Conservation (phyloP, 2,329 filamentous ascomycete species). For the Fusarium vanettenii region DNA sequence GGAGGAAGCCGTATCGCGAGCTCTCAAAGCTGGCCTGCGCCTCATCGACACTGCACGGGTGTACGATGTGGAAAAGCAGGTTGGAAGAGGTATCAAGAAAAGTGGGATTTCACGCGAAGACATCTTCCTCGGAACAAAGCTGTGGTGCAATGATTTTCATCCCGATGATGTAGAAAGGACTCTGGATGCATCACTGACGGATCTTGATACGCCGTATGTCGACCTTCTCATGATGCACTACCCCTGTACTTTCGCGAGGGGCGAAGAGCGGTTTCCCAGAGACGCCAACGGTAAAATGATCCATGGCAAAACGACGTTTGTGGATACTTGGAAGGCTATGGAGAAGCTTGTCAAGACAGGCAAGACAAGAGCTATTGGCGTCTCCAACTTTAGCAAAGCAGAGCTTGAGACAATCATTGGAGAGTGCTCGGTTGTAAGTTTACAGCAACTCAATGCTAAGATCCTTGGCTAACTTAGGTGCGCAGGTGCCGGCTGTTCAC, state of each 20-base stretch:
- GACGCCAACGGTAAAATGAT: conserved; percentile 22
- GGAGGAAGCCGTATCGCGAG: conserved; percentile 39
- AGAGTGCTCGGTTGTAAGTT: neutral
- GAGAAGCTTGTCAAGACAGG: conserved; percentile 39
- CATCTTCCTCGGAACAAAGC: neutral
- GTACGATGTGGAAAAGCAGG: conserved; percentile 30
- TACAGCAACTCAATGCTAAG: too few species aligned
- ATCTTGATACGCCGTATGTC: conserved; percentile 45
- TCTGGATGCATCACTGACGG: conserved; percentile 42
- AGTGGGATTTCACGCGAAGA: conserved; percentile 54
- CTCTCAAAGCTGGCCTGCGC: conserved; percentile 47
- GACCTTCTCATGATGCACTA: conserved; percentile 45
- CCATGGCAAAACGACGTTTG: conserved; percentile 27
- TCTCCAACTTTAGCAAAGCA: conserved; percentile 66
- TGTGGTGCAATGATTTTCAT: neutral
- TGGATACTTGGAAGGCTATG: conserved; percentile 43
- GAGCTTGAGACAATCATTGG: conserved; percentile 47
- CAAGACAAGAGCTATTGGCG: conserved; percentile 53
- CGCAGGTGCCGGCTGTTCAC: neutral
- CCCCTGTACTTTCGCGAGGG: conserved; percentile 33
- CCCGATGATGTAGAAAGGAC: neutral
- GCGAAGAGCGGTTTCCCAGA: conserved; percentile 15
- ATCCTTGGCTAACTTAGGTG: neutral
- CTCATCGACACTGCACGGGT: conserved; percentile 49
- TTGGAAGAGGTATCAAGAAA: conserved; percentile 46